Evolutionary conservation across 2,329 filamentous ascomycete species (phyloP).

Genomic region (Helotiales sp.): DNA sequence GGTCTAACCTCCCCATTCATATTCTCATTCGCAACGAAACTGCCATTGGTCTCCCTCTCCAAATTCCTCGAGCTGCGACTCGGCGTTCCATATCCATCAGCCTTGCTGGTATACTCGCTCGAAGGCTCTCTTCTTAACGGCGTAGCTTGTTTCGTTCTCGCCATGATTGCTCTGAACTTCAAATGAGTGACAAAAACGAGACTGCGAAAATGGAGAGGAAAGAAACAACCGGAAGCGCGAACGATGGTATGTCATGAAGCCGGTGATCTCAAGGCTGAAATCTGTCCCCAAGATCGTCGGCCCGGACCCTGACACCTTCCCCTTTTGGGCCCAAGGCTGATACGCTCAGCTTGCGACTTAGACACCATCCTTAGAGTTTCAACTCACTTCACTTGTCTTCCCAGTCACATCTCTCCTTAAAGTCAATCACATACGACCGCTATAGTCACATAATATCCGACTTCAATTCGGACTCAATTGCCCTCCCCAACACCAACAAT

Average conservation of each 20-base stretch:
- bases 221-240: not conserved
- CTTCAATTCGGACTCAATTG: not conserved
- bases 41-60: constrained; percentile 35
- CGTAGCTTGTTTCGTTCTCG: constrained; percentile 66
- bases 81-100: constrained; percentile 36
- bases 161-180: constrained; percentile 50
- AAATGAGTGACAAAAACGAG: constrained; percentile 8
- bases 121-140: constrained; percentile 66
- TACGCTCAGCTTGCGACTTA: constrained; percentile 1
- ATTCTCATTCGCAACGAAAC: constrained; percentile 25
- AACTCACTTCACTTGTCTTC: not conserved
- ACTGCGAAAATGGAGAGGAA: constrained; percentile 3
- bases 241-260: not conserved
- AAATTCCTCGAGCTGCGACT: constrained; percentile 34
- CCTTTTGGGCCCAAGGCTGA: constrained; percentile 4
- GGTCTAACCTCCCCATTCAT: constrained; percentile 35
- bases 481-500: not conserved
- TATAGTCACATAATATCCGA: no score
- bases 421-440: no score
- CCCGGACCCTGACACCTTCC: constrained; percentile 10
- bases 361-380: not conserved
- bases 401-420: not conserved
- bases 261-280: constrained; percentile 10
- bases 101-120: constrained; percentile 62
- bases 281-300: constrained; percentile 11